These are phyloP conservation scores for Ophiostoma pallidulum DNA, from an alignment of 2,329 filamentous ascomycete species.

Conservation along the genomic window DNA sequence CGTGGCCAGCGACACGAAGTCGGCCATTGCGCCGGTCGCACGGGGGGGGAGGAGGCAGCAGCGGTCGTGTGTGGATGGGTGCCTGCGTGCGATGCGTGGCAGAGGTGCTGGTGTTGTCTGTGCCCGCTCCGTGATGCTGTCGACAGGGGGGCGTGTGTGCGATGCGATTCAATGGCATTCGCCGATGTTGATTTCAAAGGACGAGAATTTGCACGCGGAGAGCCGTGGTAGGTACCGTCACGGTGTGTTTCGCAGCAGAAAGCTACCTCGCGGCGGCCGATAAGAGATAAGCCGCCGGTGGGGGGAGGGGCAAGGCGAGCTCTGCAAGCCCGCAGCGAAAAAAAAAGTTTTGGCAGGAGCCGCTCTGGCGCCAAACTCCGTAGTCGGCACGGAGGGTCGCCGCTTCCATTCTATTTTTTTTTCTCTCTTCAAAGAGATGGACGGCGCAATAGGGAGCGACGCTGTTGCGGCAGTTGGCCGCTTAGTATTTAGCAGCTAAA, in stretches of 20 bases:
- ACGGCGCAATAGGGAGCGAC: too few relatives aligned
- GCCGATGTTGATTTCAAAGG: not conserved
- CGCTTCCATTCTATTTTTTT: too few relatives aligned
- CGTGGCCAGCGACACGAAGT: constrained; percentile 19
- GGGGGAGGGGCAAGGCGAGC: not conserved
- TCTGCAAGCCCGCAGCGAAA: not conserved
- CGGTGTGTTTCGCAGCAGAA: not conserved
- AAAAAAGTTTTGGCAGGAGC: not conserved
- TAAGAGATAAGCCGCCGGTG: constrained; percentile 10
- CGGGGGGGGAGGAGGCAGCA: not conserved
- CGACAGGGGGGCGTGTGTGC: not conserved
- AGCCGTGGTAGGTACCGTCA: constrained; percentile 6
- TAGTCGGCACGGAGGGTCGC: not conserved
- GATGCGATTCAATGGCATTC: not conserved
- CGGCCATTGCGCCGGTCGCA: constrained; percentile 17
- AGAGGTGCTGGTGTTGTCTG: not conserved
- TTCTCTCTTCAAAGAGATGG: too few relatives aligned
- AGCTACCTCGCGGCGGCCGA: not conserved
- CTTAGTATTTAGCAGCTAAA: not conserved
- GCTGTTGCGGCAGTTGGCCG: not conserved
- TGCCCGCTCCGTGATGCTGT: not conserved
- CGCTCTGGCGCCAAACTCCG: not conserved
- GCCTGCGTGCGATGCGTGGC: not conserved
- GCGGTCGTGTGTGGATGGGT: not conserved
- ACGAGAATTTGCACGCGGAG: constrained; percentile 12